Evolutionary conservation across 106 monocot genomes (phyloP).

Genomic region (Hemerocallis citrina): DNA sequence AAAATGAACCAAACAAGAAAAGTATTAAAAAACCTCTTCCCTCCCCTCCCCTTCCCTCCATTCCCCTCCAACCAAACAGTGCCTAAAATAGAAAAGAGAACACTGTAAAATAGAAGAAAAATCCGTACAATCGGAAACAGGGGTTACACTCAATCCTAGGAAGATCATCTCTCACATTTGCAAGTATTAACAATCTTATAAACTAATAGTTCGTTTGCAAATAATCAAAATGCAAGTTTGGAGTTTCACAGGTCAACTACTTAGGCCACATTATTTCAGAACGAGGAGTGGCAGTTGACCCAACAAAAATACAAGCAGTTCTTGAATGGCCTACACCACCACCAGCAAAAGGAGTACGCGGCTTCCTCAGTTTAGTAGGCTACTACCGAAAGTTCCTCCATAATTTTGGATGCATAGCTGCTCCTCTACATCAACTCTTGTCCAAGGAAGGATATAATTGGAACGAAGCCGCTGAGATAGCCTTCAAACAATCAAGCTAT

Average conservation of each 20-base stretch:
- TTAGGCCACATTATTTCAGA: not conserved
- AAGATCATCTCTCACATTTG: not conserved
- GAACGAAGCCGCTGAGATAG: not conserved
- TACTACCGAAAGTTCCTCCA: not conserved
- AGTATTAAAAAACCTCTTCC: conserved; percentile 8
- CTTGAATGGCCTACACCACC: not conserved
- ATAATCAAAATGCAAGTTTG: not conserved
- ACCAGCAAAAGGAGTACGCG: not conserved
- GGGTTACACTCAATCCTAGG: not conserved
- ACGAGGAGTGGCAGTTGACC: not conserved
- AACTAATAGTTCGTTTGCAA: conserved; percentile 1
- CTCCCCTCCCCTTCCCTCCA: no score
- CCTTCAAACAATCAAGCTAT: not conserved
- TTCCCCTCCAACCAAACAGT: no score
- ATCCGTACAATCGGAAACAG: no score
- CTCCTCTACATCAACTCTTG: not conserved
- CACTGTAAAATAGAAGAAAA: no score
- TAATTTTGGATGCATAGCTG: not conserved
- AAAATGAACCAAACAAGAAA: conserved; percentile 10
- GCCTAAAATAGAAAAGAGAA: no score
- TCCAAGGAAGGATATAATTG: not conserved
- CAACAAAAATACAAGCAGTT: not conserved
- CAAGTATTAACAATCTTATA: not conserved
- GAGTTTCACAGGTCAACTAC: not conserved
- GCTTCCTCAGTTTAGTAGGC: not conserved